Evolutionary conservation across 306 rosid genomes (phyloP).

Genomic region (Quercus variabilis): DNA sequence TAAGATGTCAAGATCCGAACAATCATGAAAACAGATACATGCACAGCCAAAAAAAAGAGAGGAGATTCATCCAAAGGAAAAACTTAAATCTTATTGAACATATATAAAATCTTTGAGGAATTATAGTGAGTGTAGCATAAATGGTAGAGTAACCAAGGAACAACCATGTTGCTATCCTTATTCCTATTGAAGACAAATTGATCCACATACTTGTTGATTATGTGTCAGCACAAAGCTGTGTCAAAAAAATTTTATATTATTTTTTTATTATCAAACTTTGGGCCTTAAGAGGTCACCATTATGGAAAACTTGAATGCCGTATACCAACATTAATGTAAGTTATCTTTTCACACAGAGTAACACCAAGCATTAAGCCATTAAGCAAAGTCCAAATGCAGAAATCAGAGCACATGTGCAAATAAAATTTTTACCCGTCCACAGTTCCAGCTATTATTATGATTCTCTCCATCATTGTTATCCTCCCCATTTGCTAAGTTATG

Average conservation of each 20-base stretch:
- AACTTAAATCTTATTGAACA: background rate
- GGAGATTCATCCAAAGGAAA: background rate
- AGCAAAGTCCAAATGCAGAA: slow-evolving; percentile 17
- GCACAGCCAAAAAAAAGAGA: background rate
- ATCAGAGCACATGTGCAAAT: background rate
- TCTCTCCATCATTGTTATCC: slow-evolving; percentile 94
- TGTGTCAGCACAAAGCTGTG: background rate
- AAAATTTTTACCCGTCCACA: slow-evolving; percentile 69
- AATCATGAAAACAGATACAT: background rate
- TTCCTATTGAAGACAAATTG: background rate
- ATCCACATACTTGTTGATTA: background rate
- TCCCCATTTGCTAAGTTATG: slow-evolving; percentile 89
- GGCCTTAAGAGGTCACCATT: background rate
- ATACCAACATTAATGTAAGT: background rate
- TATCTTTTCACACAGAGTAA: background rate
- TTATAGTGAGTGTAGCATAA: too few relatives aligned
- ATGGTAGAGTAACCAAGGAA: too few relatives aligned
- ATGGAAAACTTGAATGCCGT: background rate
- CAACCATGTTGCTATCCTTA: too few relatives aligned
- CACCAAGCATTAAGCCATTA: background rate
- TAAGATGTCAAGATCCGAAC: background rate
- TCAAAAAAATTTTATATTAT: background rate
- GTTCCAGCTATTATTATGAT: slow-evolving; percentile 97
- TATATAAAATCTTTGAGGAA: background rate
- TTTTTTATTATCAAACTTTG: background rate